Percentiles rank a stretch among this genome's conserved stretches.
Conservation (phyloP, 2,329 filamentous ascomycete genomes). For the Fragosphaeria purpurea region DNA sequence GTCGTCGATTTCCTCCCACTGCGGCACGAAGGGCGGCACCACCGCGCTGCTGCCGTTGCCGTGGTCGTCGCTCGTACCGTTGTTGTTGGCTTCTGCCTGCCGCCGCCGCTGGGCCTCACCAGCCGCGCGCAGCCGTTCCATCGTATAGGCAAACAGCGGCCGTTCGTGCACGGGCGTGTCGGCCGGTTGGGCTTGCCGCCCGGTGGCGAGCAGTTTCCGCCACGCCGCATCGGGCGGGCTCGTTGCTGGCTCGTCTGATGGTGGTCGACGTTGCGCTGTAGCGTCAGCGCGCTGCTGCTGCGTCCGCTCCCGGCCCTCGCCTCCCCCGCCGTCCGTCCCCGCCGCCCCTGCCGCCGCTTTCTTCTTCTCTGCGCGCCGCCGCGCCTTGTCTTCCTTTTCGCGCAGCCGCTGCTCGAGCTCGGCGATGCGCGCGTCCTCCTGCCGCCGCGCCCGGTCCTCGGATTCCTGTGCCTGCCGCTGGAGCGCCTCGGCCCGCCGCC, state of each 20-base stretch:
- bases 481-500: conserved; percentile 29
- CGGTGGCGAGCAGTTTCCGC: conserved; percentile 7
- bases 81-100: conserved; percentile 6
- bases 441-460: conserved; percentile 29
- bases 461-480: conserved; percentile 32
- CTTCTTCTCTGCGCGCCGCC: conserved; percentile 32
- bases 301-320: too few species aligned
- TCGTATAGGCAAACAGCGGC: conserved; percentile 12
- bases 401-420: conserved; percentile 33
- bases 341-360: conserved; percentile 21
- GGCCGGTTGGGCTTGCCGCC: background rate
- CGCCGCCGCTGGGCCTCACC: conserved; percentile 10
- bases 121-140: conserved; percentile 10
- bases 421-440: conserved; percentile 29
- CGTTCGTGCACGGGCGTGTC: conserved; percentile 5
- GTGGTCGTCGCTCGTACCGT: too few species aligned
- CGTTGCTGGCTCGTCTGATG: background rate
- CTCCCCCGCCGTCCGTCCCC: too few species aligned
- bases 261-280: background rate
- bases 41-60: conserved; percentile 2
- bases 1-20: conserved; percentile 14
- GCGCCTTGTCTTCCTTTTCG: conserved; percentile 29
- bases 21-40: conserved; percentile 9
- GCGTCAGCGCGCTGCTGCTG: too few species aligned
- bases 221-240: conserved; percentile 7